A percentile compares a stretch with the other conserved stretches of the same genome.
Conservation (phyloP, 2,329 filamentous ascomycete genomes). For the Orbilia ellipsospora region DNA sequence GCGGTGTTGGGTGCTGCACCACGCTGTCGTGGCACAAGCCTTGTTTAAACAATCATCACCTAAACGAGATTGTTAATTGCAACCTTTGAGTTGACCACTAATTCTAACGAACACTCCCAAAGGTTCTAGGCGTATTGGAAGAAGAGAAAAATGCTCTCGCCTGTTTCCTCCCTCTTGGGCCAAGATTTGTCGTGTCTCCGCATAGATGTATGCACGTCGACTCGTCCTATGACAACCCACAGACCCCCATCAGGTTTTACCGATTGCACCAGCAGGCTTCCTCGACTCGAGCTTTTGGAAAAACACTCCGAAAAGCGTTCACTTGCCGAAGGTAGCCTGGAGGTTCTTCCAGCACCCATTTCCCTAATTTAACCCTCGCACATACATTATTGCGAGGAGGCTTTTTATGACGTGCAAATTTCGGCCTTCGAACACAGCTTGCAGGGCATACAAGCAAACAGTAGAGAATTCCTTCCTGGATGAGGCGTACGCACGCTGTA, state of each 20-base stretch:
- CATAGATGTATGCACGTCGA: conserved; percentile 33
- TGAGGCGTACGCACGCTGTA: conserved; percentile 6
- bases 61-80: conserved; percentile 9
- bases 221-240: conserved; percentile 40
- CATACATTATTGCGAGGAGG: no score
- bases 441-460: conserved; percentile 52
- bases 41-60: conserved; percentile 35
- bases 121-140: background rate
- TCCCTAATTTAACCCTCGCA: no score
- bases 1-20: background rate
- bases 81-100: background rate
- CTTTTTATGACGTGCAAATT: no score
- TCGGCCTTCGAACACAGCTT: conserved; percentile 1
- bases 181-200: conserved; percentile 17
- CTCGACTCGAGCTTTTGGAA: conserved; percentile 25
- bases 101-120: background rate
- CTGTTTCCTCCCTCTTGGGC: background rate
- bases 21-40: conserved; percentile 27
- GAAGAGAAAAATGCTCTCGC: background rate
- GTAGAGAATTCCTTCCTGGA: conserved; percentile 10
- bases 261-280: background rate
- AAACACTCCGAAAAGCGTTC: conserved; percentile 11
- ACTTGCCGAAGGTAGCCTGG: conserved; percentile 4
- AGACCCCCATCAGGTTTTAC: conserved; percentile 14
- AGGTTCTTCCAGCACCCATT: background rate